Conservation (phyloP, 345 rosid genomes). For the Aquilaria yunnanensis region DNA sequence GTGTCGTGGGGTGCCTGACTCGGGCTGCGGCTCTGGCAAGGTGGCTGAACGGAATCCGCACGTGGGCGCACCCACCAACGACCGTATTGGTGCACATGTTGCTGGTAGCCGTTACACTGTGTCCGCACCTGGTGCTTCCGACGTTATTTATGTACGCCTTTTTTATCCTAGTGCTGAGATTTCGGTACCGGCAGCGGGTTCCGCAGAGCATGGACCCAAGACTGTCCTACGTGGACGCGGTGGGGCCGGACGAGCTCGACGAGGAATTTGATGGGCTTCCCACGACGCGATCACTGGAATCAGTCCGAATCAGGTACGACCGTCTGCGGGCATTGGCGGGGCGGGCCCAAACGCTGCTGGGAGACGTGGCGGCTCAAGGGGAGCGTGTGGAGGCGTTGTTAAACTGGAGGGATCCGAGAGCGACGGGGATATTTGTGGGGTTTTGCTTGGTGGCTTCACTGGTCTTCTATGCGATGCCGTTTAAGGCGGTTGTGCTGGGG, state of each 20-base stretch:
- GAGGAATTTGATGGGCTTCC: constrained; percentile 89
- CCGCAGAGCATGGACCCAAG: constrained; percentile 54
- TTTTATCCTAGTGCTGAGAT: constrained; percentile 43
- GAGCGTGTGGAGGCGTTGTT: constrained; percentile 75
- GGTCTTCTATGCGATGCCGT: constrained; percentile 65
- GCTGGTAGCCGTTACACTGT: constrained; percentile 57
- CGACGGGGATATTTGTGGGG: constrained; percentile 69
- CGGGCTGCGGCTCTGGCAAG: constrained; percentile 55
- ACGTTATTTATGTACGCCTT: constrained; percentile 83
- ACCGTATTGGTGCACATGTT: constrained; percentile 60
- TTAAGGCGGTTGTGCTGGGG: constrained; percentile 51
- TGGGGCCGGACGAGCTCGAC: constrained; percentile 68
- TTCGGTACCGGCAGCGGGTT: constrained; percentile 47
- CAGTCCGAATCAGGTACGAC: constrained; percentile 64
- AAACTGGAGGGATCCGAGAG: constrained; percentile 87
- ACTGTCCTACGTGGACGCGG: constrained; percentile 56
- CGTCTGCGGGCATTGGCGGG: constrained; percentile 80
- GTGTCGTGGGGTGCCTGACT: constrained; percentile 64
- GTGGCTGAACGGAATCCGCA: constrained; percentile 64
- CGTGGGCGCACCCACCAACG: constrained; percentile 70
- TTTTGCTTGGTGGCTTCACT: constrained; percentile 62
- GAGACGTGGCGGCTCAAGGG: constrained; percentile 86
- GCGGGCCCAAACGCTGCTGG: constrained; percentile 65
- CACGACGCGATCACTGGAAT: constrained; percentile 43
- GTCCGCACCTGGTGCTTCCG: constrained; percentile 78